These are phyloP conservation scores for Cornus kousa DNA, from an alignment of 148 eudicot genomes.

Conservation along the genomic window DNA sequence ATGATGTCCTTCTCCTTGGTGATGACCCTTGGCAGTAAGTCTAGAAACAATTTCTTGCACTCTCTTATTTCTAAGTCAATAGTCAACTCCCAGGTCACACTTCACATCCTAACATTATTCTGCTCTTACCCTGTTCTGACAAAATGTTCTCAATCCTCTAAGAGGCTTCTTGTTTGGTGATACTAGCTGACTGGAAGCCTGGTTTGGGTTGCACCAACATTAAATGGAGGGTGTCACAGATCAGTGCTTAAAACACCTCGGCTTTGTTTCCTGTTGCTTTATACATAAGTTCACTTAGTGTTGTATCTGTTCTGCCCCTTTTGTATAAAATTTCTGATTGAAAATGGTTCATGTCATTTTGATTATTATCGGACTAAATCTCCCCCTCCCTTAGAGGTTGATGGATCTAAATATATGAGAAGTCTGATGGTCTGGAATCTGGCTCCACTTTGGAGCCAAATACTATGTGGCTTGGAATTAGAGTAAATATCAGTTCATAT, in stretches of 20 bases:
- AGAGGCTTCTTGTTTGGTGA: neutral
- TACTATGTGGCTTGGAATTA: neutral
- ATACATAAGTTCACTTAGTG: neutral
- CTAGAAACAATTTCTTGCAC: neutral
- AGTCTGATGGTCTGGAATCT: neutral
- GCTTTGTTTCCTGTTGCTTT: neutral
- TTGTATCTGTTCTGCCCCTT: neutral
- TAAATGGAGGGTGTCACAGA: neutral
- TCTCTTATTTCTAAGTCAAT: neutral
- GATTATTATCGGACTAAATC: neutral
- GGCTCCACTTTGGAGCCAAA: neutral
- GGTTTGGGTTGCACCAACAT: neutral
- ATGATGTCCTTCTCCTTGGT: slow-evolving; percentile 79
- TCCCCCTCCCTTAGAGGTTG: neutral
- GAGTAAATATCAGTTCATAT: neutral
- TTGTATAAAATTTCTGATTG: neutral
- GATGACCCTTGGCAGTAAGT: slow-evolving; percentile 94
- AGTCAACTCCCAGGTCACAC: neutral
- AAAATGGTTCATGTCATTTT: neutral
- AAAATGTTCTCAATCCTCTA: neutral
- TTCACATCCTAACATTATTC: neutral
- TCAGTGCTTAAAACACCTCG: neutral
- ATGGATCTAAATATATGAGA: too few species aligned
- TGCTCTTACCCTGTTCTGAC: neutral
- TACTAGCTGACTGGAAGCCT: neutral